phyloP scores from a whole-genome alignment of 306 rosid species.

The Fragaria vesca region DNA sequence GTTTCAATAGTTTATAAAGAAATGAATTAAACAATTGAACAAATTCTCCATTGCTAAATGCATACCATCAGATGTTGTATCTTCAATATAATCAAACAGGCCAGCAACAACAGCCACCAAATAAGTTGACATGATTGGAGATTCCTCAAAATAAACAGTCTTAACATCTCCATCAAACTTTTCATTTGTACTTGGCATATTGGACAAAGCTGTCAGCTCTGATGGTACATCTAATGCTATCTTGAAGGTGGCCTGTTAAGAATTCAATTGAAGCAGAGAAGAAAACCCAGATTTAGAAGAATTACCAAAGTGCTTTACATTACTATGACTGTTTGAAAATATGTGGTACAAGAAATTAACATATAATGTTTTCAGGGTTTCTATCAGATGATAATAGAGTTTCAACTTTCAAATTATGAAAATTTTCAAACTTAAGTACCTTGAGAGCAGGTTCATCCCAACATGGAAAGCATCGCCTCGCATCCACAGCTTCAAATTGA shows the following conservation, averaged over 20 bases:
- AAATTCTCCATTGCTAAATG: background rate
- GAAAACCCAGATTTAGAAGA: background rate
- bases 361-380: background rate
- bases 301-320: background rate
- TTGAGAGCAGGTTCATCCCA: constrained; percentile 76
- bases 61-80: constrained; percentile 44
- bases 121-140: constrained; percentile 70
- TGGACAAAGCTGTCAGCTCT: constrained; percentile 60
- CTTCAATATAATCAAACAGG: constrained; percentile 51
- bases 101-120: constrained; percentile 63
- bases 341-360: background rate
- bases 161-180: constrained; percentile 42
- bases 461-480: constrained; percentile 68
- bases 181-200: constrained; percentile 56
- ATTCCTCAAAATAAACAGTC: constrained; percentile 51
- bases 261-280: constrained; percentile 2
- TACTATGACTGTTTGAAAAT: background rate
- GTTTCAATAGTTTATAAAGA: background rate
- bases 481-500: constrained; percentile 66
- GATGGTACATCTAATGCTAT: constrained; percentile 48
- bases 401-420: background rate
- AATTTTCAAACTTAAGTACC: constrained; percentile 18
- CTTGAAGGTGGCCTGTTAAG: constrained; percentile 61
- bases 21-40: background rate
- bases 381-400: background rate